Evolutionary conservation across 2,329 filamentous ascomycete species (phyloP).

Genomic region (Tolypocladium ophioglossoides): DNA sequence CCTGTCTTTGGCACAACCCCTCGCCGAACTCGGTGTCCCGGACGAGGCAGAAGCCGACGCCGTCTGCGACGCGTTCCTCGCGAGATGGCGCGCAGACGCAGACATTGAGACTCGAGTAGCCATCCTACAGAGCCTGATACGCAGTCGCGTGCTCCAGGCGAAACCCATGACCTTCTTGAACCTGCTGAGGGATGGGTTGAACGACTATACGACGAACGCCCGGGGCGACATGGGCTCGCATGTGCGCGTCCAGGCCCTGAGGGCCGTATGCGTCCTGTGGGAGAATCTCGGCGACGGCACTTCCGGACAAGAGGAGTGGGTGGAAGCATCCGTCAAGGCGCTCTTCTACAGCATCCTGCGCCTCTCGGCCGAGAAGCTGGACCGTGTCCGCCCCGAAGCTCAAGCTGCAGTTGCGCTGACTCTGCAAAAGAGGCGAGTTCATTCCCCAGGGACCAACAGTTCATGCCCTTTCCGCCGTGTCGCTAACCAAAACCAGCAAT

Average conservation of each 20-base stretch:
- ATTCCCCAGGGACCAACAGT: background rate
- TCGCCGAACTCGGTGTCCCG: conserved; percentile 15
- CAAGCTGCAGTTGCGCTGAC: conserved; percentile 40
- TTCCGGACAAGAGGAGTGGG: conserved; percentile 12
- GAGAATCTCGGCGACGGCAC: conserved; percentile 16
- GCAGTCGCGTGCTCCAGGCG: conserved; percentile 32
- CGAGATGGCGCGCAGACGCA: conserved; percentile 40
- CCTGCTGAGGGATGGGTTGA: conserved; percentile 49
- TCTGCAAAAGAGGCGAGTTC: conserved; percentile 33
- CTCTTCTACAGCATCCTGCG: conserved; percentile 47
- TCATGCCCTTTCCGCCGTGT: background rate
- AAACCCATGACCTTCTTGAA: conserved; percentile 30
- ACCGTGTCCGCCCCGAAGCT: conserved; percentile 66
- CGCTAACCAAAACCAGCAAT: conserved; percentile 20
- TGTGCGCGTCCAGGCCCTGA: conserved; percentile 69
- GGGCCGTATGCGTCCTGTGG: conserved; percentile 60
- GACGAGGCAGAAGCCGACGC: conserved; percentile 13
- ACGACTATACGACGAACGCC: conserved; percentile 86
- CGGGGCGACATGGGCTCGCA: conserved; percentile 85
- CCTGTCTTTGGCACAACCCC: conserved; percentile 37
- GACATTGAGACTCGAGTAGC: conserved; percentile 42
- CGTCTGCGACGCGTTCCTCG: conserved; percentile 33
- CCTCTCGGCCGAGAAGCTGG: conserved; percentile 78
- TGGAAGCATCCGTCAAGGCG: conserved; percentile 18
- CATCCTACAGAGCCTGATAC: conserved; percentile 43